These are phyloP conservation scores for Agastache rugosa DNA, from an alignment of 257 asterid genomes.

Conservation along the genomic window DNA sequence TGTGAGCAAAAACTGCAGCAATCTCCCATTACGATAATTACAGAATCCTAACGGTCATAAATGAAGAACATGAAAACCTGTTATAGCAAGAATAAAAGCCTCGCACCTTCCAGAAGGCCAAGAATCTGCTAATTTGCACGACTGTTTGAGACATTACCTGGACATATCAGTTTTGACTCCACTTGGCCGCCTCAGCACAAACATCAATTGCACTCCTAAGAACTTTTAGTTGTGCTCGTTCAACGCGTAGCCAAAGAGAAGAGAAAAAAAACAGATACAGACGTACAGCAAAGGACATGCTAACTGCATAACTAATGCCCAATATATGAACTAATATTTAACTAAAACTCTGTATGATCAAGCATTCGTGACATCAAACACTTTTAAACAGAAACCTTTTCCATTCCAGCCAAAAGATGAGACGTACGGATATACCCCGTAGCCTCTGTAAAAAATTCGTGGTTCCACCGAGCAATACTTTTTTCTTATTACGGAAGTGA, in stretches of 20 bases:
- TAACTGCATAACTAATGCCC: not conserved
- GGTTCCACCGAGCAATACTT: not conserved
- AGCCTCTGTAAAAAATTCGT: not conserved
- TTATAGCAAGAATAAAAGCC: not conserved
- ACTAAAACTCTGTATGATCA: not conserved
- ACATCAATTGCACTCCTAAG: not conserved
- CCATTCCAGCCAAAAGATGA: not conserved
- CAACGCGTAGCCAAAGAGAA: not conserved
- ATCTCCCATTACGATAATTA: conserved; percentile 15
- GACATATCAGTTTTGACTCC: not conserved
- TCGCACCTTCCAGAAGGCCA: not conserved
- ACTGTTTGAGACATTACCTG: not conserved
- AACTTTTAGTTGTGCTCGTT: not conserved
- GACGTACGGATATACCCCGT: not conserved
- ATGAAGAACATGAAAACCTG: not conserved
- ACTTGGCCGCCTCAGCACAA: not conserved
- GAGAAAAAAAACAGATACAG: not conserved
- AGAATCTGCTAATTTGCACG: not conserved
- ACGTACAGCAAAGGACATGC: not conserved
- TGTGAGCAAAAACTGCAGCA: not conserved
- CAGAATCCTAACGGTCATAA: conserved; percentile 6
- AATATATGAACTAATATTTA: not conserved
- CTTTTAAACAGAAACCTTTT: not conserved
- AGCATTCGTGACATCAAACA: not conserved
- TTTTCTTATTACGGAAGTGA: not conserved